Conservation (phyloP, 331 rosid species). For the Malus hybrid region DNA sequence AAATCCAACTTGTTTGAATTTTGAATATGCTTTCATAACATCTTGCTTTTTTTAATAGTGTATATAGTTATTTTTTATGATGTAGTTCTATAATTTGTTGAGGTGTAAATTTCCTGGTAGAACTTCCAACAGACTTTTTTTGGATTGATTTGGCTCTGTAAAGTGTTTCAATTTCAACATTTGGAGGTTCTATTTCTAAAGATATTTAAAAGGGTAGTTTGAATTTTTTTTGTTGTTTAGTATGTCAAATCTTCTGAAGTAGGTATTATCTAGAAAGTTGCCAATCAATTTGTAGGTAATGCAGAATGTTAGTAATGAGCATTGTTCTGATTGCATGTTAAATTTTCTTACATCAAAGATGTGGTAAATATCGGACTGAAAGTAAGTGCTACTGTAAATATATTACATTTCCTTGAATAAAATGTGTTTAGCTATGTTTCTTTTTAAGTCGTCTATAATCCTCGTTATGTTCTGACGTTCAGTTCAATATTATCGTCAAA, state of each 20-base stretch:
- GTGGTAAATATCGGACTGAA: background rate
- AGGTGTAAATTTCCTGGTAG: background rate
- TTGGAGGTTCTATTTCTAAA: background rate
- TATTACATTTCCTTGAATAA: background rate
- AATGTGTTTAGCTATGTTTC: background rate
- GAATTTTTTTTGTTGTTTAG: background rate
- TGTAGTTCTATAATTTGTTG: background rate
- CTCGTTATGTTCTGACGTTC: background rate
- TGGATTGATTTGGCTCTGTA: background rate
- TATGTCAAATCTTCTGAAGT: background rate
- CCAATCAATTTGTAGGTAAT: background rate
- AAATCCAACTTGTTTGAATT: background rate
- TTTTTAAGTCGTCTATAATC: background rate
- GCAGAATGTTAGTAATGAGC: background rate
- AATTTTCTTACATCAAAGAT: background rate
- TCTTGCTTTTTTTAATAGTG: background rate
- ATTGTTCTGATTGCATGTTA: background rate
- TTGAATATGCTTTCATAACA: background rate
- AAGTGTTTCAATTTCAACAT: background rate
- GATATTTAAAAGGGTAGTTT: background rate
- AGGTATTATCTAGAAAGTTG: background rate
- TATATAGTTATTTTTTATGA: background rate
- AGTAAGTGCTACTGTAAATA: background rate
- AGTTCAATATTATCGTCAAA: background rate
- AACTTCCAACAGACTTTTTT: background rate